Evolutionary conservation across 495 filamentous ascomycete genomes (phyloP), one percentile per base, ranked within the genome.

Genomic region (Lepidopterella palustris): DNA sequence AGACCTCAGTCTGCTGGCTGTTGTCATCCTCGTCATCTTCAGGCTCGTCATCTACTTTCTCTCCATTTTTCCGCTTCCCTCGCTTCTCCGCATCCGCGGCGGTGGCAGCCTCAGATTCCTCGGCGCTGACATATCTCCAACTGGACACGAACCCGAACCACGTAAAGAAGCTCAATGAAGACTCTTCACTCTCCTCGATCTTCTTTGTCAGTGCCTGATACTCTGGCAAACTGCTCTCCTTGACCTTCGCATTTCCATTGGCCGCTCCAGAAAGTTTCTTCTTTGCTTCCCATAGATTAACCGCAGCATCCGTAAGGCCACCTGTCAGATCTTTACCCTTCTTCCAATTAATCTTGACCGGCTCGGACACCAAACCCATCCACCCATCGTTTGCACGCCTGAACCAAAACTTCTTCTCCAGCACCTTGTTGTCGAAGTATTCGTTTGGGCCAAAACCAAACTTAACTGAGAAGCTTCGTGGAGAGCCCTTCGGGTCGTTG

Each of bases 351-450:
- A 97, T 89, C 57, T 82, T 78, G 35, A 96, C 88, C 5, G 92
- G 92, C 71, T 92, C 89, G 35, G 83, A 87, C 45, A 93, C 88
- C 20, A 93, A 78, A 29, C 88, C 89, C 20, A 79, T 73, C 78
- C 82, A 87, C 28, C 82, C 84, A 65, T 83, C 82, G 66, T 79
- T 80, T 39, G 75, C 74, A 71, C 61, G 79, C 62, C 90, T 84
- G 76, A 82, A 87, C 83, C 86, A 91, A 73, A 96, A 92, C 66
- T 86, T 87, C 84, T 97, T 97, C 72, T 89, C 87, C 42, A 97
- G 74, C 57, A 84, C 80, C 39, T 72, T 70, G 72, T 96, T 80
- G 61, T 82, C 77, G 69, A 96, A 92, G 73, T 82, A 84, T 13
- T 85, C 80, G 73, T 96, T 96, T 35, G 77, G 72, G 27, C 60